These are phyloP conservation scores for Tephrocybe sp. DNA, from an alignment of 768 basidiomycete species.

Conservation along the genomic window DNA sequence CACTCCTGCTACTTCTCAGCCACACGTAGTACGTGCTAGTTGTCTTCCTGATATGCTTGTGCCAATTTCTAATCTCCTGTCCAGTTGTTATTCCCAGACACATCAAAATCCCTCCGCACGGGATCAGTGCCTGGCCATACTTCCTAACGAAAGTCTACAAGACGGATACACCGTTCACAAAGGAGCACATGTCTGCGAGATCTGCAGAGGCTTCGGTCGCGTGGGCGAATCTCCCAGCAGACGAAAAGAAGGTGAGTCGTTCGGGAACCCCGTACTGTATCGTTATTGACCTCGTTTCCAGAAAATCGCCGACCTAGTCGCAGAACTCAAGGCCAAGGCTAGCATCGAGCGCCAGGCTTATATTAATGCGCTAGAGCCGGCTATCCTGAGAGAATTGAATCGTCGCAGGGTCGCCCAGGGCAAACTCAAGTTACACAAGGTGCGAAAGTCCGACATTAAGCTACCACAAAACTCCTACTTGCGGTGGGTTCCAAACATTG, in stretches of 20 bases:
- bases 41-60: background rate
- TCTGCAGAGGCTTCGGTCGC: background rate
- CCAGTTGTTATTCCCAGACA: constrained; percentile 1
- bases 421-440: constrained; percentile 17
- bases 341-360: constrained; percentile 25
- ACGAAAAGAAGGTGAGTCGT: constrained; percentile 34
- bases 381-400: constrained; percentile 30
- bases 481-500: background rate
- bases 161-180: background rate
- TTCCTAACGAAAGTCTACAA: background rate
- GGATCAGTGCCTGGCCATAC: constrained; percentile 1
- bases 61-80: background rate
- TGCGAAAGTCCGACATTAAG: background rate
- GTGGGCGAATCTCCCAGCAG: constrained; percentile 32
- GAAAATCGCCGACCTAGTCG: constrained; percentile 13
- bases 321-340: constrained; percentile 18
- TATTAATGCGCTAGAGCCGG: constrained; percentile 19
- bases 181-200: background rate
- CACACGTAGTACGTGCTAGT: background rate
- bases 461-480: background rate
- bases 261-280: no score
- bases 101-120: constrained; percentile 3
- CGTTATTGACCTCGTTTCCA: constrained; percentile 6
- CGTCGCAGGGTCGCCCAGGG: constrained; percentile 26
- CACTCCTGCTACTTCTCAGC: constrained; percentile 3